These are phyloP conservation scores for Metarhizium humberi DNA, from an alignment of 2,329 filamentous ascomycete genomes.

Conservation along the genomic window DNA sequence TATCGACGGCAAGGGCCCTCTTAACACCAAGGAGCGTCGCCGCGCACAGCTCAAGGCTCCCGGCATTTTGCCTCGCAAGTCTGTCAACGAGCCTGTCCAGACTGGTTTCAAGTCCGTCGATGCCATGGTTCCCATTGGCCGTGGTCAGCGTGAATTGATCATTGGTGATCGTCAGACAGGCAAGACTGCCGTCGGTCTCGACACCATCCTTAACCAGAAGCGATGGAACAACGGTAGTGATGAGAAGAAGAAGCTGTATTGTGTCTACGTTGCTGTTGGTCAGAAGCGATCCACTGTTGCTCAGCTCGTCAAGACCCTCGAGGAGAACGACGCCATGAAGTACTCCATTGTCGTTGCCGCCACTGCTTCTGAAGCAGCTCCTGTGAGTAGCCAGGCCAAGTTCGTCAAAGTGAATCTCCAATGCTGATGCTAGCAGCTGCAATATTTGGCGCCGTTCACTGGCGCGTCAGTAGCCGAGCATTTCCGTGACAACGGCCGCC, in stretches of 20 bases:
- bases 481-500: conserved; percentile 52
- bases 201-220: conserved; percentile 99
- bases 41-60: conserved; percentile 99
- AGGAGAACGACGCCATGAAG: conserved; percentile 99
- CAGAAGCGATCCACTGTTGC: conserved; percentile 99
- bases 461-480: too few species aligned
- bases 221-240: conserved; percentile 84
- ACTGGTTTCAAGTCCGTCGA: conserved; percentile 99
- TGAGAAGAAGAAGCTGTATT: conserved; percentile 98
- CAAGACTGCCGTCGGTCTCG: conserved; percentile 97
- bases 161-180: conserved; percentile 99
- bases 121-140: conserved; percentile 98
- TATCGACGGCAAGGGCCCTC: conserved; percentile 97
- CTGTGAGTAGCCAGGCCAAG: conserved; percentile 21
- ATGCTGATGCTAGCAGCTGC: too few species aligned
- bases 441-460: too few species aligned
- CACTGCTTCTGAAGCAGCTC: conserved; percentile 93
- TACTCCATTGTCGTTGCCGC: conserved; percentile 91
- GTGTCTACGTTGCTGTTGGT: conserved; percentile 96
- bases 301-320: conserved; percentile 98
- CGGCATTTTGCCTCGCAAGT: conserved; percentile 92
- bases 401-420: too few species aligned
- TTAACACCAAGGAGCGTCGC: conserved; percentile 84
- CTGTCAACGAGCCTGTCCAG: conserved; percentile 98
- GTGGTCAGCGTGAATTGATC: conserved; percentile 99